Conservation (phyloP, 140 eudicot genomes). For the Erigeron philadelphicus region DNA sequence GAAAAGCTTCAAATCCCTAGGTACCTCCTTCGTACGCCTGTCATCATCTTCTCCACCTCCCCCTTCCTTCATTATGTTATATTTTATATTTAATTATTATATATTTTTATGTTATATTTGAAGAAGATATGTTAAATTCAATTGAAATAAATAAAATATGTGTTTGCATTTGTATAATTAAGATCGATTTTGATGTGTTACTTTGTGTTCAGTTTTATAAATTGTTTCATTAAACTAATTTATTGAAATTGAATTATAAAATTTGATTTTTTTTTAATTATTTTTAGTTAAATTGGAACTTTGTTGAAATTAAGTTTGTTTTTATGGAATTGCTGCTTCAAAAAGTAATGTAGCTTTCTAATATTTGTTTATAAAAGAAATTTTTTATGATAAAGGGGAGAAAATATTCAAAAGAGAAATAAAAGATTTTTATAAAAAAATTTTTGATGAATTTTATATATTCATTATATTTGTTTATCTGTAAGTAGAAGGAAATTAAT, state of each 20-base stretch:
- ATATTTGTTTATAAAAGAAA: not conserved
- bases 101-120: too few relatives aligned
- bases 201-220: slow-evolving; percentile 8
- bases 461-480: too few relatives aligned
- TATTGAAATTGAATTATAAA: not conserved
- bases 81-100: too few relatives aligned
- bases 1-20: slow-evolving; percentile 39
- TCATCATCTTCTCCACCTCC: slow-evolving; percentile 10
- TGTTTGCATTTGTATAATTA: slow-evolving; percentile 1
- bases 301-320: slow-evolving; percentile 1
- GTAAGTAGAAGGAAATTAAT: too few relatives aligned
- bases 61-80: not conserved
- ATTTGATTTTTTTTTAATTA: not conserved
- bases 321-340: not conserved
- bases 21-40: slow-evolving; percentile 25
- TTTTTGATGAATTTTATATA: too few relatives aligned
- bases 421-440: not conserved
- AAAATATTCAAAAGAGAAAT: not conserved
- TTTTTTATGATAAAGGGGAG: not conserved
- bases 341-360: slow-evolving; percentile 26
- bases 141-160: not conserved
- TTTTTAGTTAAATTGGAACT: not conserved
- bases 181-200: not conserved
- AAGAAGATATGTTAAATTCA: slow-evolving; percentile 1
- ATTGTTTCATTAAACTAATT: slow-evolving; percentile 1